phyloP scores from a whole-genome alignment of 306 rosid genomes.

The Cucumis hystrix region DNA sequence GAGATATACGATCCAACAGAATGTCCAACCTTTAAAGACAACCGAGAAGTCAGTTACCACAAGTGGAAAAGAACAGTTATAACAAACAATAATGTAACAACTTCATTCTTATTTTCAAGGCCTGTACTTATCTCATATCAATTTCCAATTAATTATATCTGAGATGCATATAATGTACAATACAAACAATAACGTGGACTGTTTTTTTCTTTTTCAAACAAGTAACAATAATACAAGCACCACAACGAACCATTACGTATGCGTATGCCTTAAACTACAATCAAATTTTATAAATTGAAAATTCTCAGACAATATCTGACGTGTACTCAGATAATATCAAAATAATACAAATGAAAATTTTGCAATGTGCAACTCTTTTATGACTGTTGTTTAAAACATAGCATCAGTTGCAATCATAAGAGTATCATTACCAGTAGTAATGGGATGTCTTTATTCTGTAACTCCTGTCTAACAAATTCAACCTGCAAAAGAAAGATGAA shows the following conservation, averaged over 20 bases:
- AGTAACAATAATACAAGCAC: not conserved
- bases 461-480: conserved; percentile 61
- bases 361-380: not conserved
- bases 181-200: not conserved
- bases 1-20: conserved; percentile 77
- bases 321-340: not conserved
- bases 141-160: not conserved
- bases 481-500: conserved; percentile 29
- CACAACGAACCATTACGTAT: not conserved
- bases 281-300: not conserved
- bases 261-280: not conserved
- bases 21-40: conserved; percentile 63
- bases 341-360: not conserved
- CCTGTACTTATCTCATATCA: not conserved
- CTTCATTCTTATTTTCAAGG: not conserved
- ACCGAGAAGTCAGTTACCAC: not conserved
- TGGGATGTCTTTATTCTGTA: conserved; percentile 51
- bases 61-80: not conserved
- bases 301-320: not conserved
- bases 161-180: not conserved
- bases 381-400: conserved; percentile 2
- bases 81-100: not conserved
- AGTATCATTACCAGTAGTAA: conserved; percentile 50
- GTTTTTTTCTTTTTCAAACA: not conserved
- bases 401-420: not conserved